Evolutionary conservation across 768 basidiomycete genomes (phyloP).

Genomic region (Podaxis rugospora): DNA sequence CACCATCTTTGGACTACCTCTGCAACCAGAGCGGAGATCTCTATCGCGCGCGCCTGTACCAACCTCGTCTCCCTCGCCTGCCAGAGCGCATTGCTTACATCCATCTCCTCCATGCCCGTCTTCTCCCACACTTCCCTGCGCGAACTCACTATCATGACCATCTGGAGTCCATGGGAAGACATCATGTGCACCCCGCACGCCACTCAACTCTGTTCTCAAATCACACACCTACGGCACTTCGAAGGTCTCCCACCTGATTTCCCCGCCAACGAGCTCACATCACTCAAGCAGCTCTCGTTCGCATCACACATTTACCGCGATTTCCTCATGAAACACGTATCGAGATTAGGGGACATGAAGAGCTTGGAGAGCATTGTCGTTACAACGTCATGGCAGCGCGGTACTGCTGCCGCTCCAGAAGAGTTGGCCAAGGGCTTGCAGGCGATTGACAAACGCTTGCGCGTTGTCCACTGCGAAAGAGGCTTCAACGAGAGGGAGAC

Average conservation of each 20-base stretch:
- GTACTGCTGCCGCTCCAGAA: background rate
- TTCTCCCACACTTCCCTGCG: slow-evolving; percentile 7
- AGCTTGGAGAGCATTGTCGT: slow-evolving; percentile 2
- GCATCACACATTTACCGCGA: slow-evolving; percentile 12
- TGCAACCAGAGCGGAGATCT: background rate
- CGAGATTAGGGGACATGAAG: slow-evolving; percentile 4
- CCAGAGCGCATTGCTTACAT: background rate
- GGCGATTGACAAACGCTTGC: slow-evolving; percentile 8
- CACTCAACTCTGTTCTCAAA: slow-evolving; percentile 7
- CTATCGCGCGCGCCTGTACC: slow-evolving; percentile 9
- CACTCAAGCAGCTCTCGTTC: slow-evolving; percentile 9
- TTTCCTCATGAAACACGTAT: slow-evolving; percentile 1
- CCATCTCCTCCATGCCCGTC: slow-evolving; percentile 4
- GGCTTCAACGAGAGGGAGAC: slow-evolving; percentile 5
- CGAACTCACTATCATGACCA: slow-evolving; percentile 10
- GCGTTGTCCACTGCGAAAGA: slow-evolving; percentile 5
- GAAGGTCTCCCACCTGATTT: slow-evolving; percentile 10
- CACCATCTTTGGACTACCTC: slow-evolving; percentile 10
- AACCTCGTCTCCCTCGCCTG: slow-evolving; percentile 8
- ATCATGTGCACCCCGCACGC: slow-evolving; percentile 3
- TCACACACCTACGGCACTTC: slow-evolving; percentile 9
- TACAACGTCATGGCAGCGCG: slow-evolving; percentile 6
- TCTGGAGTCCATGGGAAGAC: slow-evolving; percentile 10
- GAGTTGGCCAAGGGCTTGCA: slow-evolving; percentile 6
- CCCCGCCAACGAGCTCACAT: slow-evolving; percentile 8